A percentile compares a stretch with the other conserved stretches of the same genome.
These are phyloP conservation scores for Acorus gramineus DNA, from an alignment of 106 monocot genomes.

Conservation along the genomic window DNA sequence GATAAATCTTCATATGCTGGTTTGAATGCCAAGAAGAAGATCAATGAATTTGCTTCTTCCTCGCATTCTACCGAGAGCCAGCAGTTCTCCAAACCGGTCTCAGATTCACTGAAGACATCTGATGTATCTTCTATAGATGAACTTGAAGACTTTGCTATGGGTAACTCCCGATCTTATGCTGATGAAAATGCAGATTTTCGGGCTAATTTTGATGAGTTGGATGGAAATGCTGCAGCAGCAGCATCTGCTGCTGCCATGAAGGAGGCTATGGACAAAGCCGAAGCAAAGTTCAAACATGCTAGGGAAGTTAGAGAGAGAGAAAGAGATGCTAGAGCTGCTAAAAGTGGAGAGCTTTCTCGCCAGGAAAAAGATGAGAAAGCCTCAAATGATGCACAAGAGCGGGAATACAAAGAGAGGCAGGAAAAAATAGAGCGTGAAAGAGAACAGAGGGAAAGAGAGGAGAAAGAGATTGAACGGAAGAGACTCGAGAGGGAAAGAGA, in stretches of 20 bases:
- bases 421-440: constrained; percentile 46
- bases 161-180: constrained; percentile 29
- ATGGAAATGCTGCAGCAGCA: constrained; percentile 51
- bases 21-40: constrained; percentile 22
- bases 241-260: constrained; percentile 71
- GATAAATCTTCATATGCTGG: constrained; percentile 11
- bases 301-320: constrained; percentile 78
- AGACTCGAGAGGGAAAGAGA: constrained; percentile 57
- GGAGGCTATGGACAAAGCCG: constrained; percentile 70
- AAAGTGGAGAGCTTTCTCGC: constrained; percentile 23
- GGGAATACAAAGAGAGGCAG: constrained; percentile 29
- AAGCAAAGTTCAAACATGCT: constrained; percentile 78
- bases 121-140: constrained; percentile 45
- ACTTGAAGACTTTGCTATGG: constrained; percentile 71
- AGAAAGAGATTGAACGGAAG: constrained; percentile 57
- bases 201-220: constrained; percentile 40
- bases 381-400: constrained; percentile 17
- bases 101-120: constrained; percentile 23
- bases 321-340: constrained; percentile 40
- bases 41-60: constrained; percentile 11
- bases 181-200: constrained; percentile 23
- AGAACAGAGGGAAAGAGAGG: constrained; percentile 50
- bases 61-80: constrained; percentile 18
- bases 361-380: constrained; percentile 30
- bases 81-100: constrained; percentile 8